These are phyloP conservation scores for Flaveria robusta DNA, from an alignment of 129 eudicot species.

Conservation along the genomic window DNA sequence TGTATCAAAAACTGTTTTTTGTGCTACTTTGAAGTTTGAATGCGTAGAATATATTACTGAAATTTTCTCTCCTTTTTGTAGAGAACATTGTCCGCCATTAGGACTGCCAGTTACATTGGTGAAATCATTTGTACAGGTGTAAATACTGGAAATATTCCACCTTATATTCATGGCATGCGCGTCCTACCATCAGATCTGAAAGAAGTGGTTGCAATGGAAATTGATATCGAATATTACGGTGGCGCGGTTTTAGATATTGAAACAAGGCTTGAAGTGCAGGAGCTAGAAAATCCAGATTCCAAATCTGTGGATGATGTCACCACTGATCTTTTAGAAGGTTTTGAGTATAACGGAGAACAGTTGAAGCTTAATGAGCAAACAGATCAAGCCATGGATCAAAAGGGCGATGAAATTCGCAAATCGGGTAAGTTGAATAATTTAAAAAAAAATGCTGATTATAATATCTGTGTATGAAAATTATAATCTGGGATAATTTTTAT, in stretches of 20 bases:
- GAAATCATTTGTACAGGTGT: slow-evolving; percentile 73
- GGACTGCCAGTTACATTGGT: slow-evolving; percentile 83
- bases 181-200: slow-evolving; percentile 82
- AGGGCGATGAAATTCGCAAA: slow-evolving; percentile 38
- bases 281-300: slow-evolving; percentile 53
- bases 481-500: not conserved
- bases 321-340: slow-evolving; percentile 75
- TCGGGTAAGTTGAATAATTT: slow-evolving; percentile 41
- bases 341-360: slow-evolving; percentile 56
- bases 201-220: slow-evolving; percentile 82
- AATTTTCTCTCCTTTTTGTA: slow-evolving; percentile 30
- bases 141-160: slow-evolving; percentile 79
- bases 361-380: slow-evolving; percentile 57
- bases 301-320: slow-evolving; percentile 53
- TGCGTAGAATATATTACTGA: not conserved
- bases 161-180: slow-evolving; percentile 79
- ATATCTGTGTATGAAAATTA: not conserved
- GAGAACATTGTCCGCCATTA: slow-evolving; percentile 71
- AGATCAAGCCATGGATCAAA: slow-evolving; percentile 37
- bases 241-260: slow-evolving; percentile 70
- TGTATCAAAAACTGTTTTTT: not conserved
- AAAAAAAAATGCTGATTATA: not conserved
- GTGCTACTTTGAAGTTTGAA: not conserved
- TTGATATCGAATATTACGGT: slow-evolving; percentile 83
- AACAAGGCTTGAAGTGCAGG: slow-evolving; percentile 82